Evolutionary conservation across 2,329 filamentous ascomycete species (phyloP), one percentile per base, ranked within the genome.

Genomic region (Curvularia sp.): DNA sequence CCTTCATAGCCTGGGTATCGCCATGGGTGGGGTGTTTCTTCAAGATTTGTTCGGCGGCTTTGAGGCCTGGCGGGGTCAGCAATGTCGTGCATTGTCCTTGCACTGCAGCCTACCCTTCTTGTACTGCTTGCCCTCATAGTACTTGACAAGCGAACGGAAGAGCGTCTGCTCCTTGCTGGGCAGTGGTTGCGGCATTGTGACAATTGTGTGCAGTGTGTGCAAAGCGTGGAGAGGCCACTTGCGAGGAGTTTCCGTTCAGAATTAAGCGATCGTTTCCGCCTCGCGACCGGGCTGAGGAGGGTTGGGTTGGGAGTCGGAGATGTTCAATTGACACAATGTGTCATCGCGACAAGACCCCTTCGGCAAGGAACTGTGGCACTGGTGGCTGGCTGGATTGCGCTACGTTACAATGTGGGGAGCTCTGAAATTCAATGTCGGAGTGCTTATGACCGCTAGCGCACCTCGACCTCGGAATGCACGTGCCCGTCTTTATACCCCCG

Each of bases 1-100:
- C 94, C 82, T 99, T 99, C 95, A 99, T 99, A 53, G 95, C 96
- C 80, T 96, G 90, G 23, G 95, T 99, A 78, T 99, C 96, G 74
- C 93, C 96, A 89, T 99, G 95, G 72, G 92, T 95, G 41, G 94
- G 92, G 74, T 91, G 89, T 80, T 97, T 98, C 78, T 91, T 91
- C 67, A 99, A 87, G 76, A 99, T 97, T 80, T 97, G 92, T 77
- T 99, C 95, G 69, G 95, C 94, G 46, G 91, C 89, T 82, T 98
- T 99, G 75, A 99, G 84, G 77, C 94, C 94, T 87, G 60, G 52
- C 42, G 59, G 60, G 48, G 65, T 78, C 62, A 77, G 69, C 50
- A 30, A 52, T 55, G 59, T 36, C 42, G 38, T 52, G 23, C 51
- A 39, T 19, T 32, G 41, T 43, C 38, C 25, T 55, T 66, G 57